Percentiles rank a stretch among this genome's conserved stretches.
Conservation (phyloP, 2,329 filamentous ascomycete species). For the Chrysoporthe puriensis region DNA sequence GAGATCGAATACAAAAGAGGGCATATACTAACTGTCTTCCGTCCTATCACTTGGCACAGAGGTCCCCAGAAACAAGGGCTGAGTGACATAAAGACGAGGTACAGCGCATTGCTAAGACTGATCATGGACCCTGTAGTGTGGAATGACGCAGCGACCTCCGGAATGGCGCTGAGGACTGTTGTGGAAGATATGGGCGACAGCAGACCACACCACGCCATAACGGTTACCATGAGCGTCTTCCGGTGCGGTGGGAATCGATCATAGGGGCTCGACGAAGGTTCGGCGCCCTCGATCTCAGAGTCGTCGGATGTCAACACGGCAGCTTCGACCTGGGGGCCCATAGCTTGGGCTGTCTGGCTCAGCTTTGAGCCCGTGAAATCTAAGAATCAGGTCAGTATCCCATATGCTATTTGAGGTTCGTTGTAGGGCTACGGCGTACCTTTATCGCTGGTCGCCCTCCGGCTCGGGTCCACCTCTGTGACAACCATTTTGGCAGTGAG, state of each 20-base stretch:
- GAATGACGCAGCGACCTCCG: constrained; percentile 18
- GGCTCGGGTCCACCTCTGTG: background rate
- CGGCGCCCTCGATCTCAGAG: constrained; percentile 13
- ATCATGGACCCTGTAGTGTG: constrained; percentile 22
- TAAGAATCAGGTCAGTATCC: background rate
- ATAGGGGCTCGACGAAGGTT: constrained; percentile 6
- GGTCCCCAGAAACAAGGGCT: constrained; percentile 74
- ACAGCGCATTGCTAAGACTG: constrained; percentile 44
- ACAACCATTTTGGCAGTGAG: background rate
- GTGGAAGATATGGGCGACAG: constrained; percentile 21
- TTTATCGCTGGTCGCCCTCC: background rate
- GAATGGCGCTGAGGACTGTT: constrained; percentile 19
- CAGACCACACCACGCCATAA: constrained; percentile 22
- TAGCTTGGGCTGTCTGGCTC: background rate
- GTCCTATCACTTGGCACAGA: constrained; percentile 66
- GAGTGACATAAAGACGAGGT: constrained; percentile 74
- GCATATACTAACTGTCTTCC: constrained; percentile 53
- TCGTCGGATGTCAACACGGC: constrained; percentile 4
- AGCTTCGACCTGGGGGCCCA: background rate
- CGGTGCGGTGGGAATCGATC: constrained; percentile 19
- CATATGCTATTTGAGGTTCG: background rate
- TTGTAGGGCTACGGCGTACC: background rate
- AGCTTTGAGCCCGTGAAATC: background rate
- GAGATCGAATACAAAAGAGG: background rate
- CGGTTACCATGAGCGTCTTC: constrained; percentile 20